Evolutionary conservation across 2,329 filamentous ascomycete species (phyloP).

Genomic region (Talaromyces piceae): DNA sequence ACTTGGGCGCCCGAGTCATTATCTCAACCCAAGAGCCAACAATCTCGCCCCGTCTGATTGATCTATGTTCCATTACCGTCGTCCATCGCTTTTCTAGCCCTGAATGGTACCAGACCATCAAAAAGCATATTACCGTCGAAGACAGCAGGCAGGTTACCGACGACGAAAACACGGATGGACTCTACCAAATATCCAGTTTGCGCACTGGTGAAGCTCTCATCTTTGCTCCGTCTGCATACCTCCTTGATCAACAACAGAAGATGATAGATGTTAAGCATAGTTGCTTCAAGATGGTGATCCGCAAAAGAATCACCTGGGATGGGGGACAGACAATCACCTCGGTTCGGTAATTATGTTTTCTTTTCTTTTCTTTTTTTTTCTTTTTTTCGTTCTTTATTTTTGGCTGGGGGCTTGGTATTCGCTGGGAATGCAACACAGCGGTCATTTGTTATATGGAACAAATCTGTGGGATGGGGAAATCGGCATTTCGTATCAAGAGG

Average conservation of each 20-base stretch:
- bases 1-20: slow-evolving; percentile 58
- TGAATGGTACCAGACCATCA: slow-evolving; percentile 49
- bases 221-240: slow-evolving; percentile 18
- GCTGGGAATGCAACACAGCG: too few relatives aligned
- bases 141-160: not conserved
- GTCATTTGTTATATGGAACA: too few relatives aligned
- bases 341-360: slow-evolving; percentile 10
- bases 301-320: slow-evolving; percentile 20
- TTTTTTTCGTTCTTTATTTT: too few relatives aligned
- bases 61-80: slow-evolving; percentile 63
- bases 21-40: slow-evolving; percentile 75
- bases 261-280: slow-evolving; percentile 15
- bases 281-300: slow-evolving; percentile 16
- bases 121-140: slow-evolving; percentile 39
- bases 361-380: too few relatives aligned
- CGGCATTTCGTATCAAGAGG: too few relatives aligned
- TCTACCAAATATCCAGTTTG: slow-evolving; percentile 17
- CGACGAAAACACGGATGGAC: slow-evolving; percentile 6
- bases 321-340: slow-evolving; percentile 17
- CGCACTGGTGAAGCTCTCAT: slow-evolving; percentile 21
- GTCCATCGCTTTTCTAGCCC: slow-evolving; percentile 66
- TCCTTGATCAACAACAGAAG: slow-evolving; percentile 11
- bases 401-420: too few relatives aligned
- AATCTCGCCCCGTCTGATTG: slow-evolving; percentile 59
- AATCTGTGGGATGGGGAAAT: too few relatives aligned